These are phyloP conservation scores for Trametes sp. DNA, from an alignment of 1,284 basidiomycete species.

Conservation along the genomic window DNA sequence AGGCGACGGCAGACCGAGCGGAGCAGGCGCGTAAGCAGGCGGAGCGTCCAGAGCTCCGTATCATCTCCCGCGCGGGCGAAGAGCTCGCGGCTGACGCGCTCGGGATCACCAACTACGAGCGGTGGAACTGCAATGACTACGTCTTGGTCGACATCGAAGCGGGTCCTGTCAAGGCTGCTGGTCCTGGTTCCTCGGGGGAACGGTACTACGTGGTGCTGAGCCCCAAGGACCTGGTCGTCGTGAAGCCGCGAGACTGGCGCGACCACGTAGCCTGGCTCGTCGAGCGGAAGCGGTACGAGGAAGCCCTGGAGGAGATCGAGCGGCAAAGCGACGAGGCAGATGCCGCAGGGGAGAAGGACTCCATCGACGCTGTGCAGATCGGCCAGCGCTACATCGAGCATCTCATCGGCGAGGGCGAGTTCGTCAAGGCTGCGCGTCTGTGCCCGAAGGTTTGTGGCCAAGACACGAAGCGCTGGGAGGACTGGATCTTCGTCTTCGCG, in stretches of 20 bases:
- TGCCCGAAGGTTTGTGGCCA: conserved; percentile 88
- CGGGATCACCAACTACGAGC: conserved; percentile 78
- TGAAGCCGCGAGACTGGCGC: conserved; percentile 84
- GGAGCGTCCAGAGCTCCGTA: conserved; percentile 90
- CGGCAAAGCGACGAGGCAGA: conserved; percentile 46
- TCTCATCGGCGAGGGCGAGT: conserved; percentile 77
- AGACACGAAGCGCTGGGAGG: conserved; percentile 88
- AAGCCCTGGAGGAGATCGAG: conserved; percentile 89
- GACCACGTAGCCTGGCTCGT: conserved; percentile 97
- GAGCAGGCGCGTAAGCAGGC: conserved; percentile 83
- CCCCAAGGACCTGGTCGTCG: conserved; percentile 88
- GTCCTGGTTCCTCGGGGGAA: conserved; percentile 42
- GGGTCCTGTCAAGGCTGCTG: conserved; percentile 11
- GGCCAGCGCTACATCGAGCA: conserved; percentile 87
- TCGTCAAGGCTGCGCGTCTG: conserved; percentile 83
- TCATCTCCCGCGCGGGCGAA: conserved; percentile 90
- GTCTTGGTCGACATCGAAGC: conserved; percentile 59
- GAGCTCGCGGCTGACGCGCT: conserved; percentile 91
- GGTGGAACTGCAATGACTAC: conserved; percentile 95
- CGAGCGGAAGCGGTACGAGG: conserved; percentile 85
- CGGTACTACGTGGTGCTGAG: conserved; percentile 82
- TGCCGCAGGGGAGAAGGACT: conserved; percentile 43
- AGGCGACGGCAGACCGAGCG: conserved; percentile 74
- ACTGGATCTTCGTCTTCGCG: conserved; percentile 93
- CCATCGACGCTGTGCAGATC: conserved; percentile 76